Evolutionary conservation across 2,329 filamentous ascomycete species (phyloP).

Genomic region (Cladosporium sp.): DNA sequence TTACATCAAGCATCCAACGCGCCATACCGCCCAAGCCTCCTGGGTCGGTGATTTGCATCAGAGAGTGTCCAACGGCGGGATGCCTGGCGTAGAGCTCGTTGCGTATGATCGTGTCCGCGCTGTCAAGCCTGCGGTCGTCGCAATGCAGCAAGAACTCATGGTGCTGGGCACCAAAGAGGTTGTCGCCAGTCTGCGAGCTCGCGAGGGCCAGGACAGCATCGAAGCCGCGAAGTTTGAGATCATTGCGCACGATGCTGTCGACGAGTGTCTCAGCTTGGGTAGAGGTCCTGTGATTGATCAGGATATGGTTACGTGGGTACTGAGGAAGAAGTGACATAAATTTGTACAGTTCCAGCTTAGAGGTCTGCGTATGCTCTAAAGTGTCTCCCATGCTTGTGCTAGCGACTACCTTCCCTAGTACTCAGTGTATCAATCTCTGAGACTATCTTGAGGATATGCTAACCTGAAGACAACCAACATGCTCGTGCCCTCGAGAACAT

Average conservation of each 20-base stretch:
- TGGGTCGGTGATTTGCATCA: constrained; percentile 15
- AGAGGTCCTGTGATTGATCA: constrained; percentile 14
- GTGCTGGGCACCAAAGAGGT: constrained; percentile 18
- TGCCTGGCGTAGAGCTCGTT: constrained; percentile 4
- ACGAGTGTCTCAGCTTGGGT: constrained; percentile 16
- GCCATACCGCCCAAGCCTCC: not conserved
- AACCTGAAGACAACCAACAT: no score
- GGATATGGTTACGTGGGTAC: constrained; percentile 20
- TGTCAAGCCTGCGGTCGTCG: constrained; percentile 5
- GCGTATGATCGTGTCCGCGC: constrained; percentile 15
- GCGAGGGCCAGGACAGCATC: constrained; percentile 1
- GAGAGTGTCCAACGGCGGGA: not conserved
- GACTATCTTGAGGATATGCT: no score
- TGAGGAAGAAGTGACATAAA: constrained; percentile 13
- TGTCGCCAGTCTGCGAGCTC: constrained; percentile 13
- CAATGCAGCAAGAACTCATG: constrained; percentile 18
- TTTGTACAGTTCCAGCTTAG: no score
- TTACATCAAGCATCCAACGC: not conserved
- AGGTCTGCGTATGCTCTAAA: not conserved
- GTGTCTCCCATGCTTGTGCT: not conserved
- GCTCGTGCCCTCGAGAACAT: no score
- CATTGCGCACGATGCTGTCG: constrained; percentile 13
- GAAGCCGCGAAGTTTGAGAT: constrained; percentile 12
- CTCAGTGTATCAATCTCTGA: no score
- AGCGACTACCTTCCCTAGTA: no score